Conservation (phyloP, 2,329 filamentous ascomycete genomes). For the Neonectria sp. region DNA sequence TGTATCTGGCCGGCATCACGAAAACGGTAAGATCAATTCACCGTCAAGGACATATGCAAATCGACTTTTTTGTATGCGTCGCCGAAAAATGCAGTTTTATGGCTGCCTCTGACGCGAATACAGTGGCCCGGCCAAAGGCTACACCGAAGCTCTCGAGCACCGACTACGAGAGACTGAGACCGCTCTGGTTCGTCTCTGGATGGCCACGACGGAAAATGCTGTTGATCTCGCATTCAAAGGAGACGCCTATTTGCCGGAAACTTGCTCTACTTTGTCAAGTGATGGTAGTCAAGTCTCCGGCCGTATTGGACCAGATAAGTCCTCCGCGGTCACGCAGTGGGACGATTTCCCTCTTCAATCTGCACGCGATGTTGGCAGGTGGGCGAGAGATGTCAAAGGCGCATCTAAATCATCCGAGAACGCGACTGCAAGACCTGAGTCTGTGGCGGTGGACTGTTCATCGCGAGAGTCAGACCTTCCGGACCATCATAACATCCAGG, state of each 20-base stretch:
- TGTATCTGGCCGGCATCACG: constrained; percentile 35
- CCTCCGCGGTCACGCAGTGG: constrained; percentile 4
- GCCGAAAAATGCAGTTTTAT: neutral
- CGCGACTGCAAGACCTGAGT: neutral
- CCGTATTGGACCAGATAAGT: neutral
- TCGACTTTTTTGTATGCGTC: neutral
- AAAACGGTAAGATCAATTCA: constrained; percentile 29
- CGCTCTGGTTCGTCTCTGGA: constrained; percentile 52
- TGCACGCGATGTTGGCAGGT: constrained; percentile 3
- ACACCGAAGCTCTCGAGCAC: constrained; percentile 60
- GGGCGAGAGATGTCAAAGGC: constrained; percentile 10
- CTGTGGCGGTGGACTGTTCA: too few relatives aligned
- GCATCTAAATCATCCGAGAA: neutral
- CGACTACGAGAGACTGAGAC: constrained; percentile 59
- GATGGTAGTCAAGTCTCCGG: neutral
- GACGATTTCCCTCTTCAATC: constrained; percentile 14
- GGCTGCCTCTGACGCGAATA: neutral
- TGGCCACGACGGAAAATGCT: constrained; percentile 6
- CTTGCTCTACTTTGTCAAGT: neutral
- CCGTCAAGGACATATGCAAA: too few relatives aligned
- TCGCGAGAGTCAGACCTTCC: neutral
- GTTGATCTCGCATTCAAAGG: constrained; percentile 23
- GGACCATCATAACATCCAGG: too few relatives aligned
- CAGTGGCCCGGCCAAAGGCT: constrained; percentile 63
- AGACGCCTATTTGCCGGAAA: neutral